These are phyloP conservation scores for Brettanomyces naardenensis DNA, from an alignment of 805 yeast genomes.

Conservation along the genomic window DNA sequence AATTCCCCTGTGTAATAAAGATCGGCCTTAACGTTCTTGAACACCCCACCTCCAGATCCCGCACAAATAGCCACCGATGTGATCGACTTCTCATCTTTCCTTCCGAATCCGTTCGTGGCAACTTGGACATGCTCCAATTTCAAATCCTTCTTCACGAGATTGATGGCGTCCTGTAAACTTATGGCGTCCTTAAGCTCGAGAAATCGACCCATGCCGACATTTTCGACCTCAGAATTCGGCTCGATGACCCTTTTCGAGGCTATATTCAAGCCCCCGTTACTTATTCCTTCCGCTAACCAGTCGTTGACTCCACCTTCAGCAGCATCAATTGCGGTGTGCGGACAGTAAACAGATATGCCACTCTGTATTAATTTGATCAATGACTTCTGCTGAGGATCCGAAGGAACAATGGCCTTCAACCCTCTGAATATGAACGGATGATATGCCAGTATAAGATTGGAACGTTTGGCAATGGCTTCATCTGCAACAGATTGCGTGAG, in stretches of 20 bases:
- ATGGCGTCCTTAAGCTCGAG: constrained; percentile 40
- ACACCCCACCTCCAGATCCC: constrained; percentile 84
- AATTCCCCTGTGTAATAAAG: constrained; percentile 85
- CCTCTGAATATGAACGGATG: constrained; percentile 94
- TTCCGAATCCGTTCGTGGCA: constrained; percentile 32
- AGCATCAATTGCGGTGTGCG: constrained; percentile 95
- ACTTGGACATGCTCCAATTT: constrained; percentile 54
- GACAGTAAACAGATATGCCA: constrained; percentile 85
- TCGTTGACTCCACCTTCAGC: constrained; percentile 91
- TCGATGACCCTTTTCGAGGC: constrained; percentile 32
- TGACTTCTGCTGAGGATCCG: constrained; percentile 76
- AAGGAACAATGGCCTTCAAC: constrained; percentile 56
- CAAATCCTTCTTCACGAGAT: constrained; percentile 45
- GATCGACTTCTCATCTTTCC: constrained; percentile 24
- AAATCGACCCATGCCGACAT: constrained; percentile 79
- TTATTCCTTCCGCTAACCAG: constrained; percentile 64
- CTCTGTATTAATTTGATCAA: constrained; percentile 62
- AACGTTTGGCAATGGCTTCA: constrained; percentile 59
- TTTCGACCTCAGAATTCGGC: constrained; percentile 32
- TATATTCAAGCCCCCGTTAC: constrained; percentile 11
- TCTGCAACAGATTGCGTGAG: constrained; percentile 75
- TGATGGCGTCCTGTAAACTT: constrained; percentile 36
- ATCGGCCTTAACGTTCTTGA: constrained; percentile 55
- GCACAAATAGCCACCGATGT: constrained; percentile 80
- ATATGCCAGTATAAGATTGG: constrained; percentile 70